Evolutionary conservation across 495 filamentous ascomycete genomes (phyloP), one percentile per base, ranked within the genome.

Genomic region (Xylaria bambusicola): DNA sequence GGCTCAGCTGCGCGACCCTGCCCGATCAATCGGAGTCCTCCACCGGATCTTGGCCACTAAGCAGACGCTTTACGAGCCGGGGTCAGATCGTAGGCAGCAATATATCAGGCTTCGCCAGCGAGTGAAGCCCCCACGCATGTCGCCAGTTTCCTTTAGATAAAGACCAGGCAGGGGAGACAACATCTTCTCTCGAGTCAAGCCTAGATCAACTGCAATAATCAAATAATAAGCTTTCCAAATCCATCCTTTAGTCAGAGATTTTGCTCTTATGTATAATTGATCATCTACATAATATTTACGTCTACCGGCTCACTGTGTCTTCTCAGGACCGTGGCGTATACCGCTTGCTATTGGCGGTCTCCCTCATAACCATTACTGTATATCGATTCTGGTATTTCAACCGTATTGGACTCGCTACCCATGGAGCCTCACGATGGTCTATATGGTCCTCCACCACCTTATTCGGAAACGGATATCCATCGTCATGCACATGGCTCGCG

Each of bases 391-490:
- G n/a, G n/a, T n/a, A n/a, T n/a, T n/a, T n/a, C n/a, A n/a, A n/a
- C n/a, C n/a, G n/a, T n/a, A n/a, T n/a, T n/a, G n/a, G n/a, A n/a
- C n/a, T n/a, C n/a, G n/a, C 7, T 27, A 52, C 33, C 26, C 1
- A 72, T 72, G 35, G 68, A 70, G 29, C 44, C 31, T 18, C 29
- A 42, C 46, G 71, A 77, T 58, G 47, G 66, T 40, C 72, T 27
- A 15, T 33, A 52, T 3, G 21, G 20, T 2, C 50, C 80, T 31
- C 80, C 79, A 2, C 79, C 80, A 2, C 80, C 80, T 5, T 83
- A 82, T 63, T 66, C 66, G 40, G 76, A 80, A 59, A 80, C 74
- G n/a, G 80, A 81, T 62, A 66, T 78, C 42, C 76, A 69, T 65
- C 78, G 76, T 20, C 63, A 58, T 35, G 68, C 73, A 2, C 67